phyloP scores from a whole-genome alignment of 148 eudicot genomes.

The Chenopodium album region DNA sequence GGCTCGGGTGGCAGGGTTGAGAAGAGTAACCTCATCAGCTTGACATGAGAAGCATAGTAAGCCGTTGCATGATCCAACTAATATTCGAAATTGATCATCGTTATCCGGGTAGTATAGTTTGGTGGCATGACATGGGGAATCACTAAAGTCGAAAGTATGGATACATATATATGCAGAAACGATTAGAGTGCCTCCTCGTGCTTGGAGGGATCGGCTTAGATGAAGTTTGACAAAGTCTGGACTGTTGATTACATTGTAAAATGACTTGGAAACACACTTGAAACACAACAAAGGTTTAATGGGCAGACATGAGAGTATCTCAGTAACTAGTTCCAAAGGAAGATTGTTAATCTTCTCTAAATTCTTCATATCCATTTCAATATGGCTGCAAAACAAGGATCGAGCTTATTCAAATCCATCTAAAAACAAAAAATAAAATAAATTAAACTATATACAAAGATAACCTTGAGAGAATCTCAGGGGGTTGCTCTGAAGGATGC shows the following conservation, averaged over 20 bases:
- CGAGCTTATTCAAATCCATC: not conserved
- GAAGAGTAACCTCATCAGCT: not conserved
- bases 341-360: not conserved
- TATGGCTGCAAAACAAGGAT: not conserved
- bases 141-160: not conserved
- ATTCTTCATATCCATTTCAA: not conserved
- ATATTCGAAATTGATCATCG: not conserved
- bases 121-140: not conserved
- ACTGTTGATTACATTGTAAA: not conserved
- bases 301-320: not conserved
- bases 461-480: not conserved
- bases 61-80: slow-evolving; percentile 5
- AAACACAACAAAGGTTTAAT: not conserved
- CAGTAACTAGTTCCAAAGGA: not conserved
- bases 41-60: not conserved
- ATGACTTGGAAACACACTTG: slow-evolving; percentile 1
- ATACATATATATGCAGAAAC: too few relatives aligned
- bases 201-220: not conserved
- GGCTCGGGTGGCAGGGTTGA: slow-evolving; percentile 4
- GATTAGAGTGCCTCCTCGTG: not conserved
- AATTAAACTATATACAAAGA: not conserved
- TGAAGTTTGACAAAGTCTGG: not conserved
- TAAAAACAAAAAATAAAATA: too few relatives aligned
- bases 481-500: not conserved
- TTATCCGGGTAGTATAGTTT: not conserved